These are phyloP conservation scores for Trichoderma cornu-damae DNA, from an alignment of 2,329 filamentous ascomycete genomes.

Conservation along the genomic window DNA sequence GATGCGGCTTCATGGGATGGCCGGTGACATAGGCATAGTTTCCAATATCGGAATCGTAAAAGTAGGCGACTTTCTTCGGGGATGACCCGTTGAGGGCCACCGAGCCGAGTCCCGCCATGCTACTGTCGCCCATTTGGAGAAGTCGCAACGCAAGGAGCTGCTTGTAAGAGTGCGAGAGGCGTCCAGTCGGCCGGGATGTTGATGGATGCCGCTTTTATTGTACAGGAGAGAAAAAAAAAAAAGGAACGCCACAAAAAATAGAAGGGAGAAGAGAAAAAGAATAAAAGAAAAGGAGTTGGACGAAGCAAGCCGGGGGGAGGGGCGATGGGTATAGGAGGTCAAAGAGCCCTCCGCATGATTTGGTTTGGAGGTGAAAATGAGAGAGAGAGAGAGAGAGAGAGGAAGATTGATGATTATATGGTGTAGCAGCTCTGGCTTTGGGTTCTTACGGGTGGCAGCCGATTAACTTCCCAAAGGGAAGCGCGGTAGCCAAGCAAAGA, in stretches of 20 bases:
- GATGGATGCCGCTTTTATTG: neutral
- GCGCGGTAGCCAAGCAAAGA: conserved; percentile 18
- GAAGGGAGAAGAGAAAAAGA: neutral
- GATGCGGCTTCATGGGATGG: conserved; percentile 98
- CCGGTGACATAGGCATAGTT: conserved; percentile 97
- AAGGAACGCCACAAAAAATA: neutral
- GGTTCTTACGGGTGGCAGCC: too few relatives aligned
- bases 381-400: conserved; percentile 19
- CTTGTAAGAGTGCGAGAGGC: conserved; percentile 1
- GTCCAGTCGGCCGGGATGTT: neutral
- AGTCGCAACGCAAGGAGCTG: conserved; percentile 16
- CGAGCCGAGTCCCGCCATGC: conserved; percentile 39
- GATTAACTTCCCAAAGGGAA: conserved; percentile 21
- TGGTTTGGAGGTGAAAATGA: conserved; percentile 16
- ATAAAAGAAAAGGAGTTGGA: too few relatives aligned
- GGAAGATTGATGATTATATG: conserved; percentile 18
- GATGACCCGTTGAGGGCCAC: conserved; percentile 44
- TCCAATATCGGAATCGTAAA: conserved; percentile 96
- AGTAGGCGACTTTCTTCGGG: conserved; percentile 87
- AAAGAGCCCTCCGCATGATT: conserved; percentile 25
- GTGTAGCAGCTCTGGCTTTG: too few relatives aligned
- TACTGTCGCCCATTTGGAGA: conserved; percentile 35
- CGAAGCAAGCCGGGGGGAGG: too few relatives aligned
- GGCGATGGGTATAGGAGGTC: conserved; percentile 15
- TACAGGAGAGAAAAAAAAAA: neutral